Evolutionary conservation across 2,329 filamentous ascomycete genomes (phyloP), one percentile per base, ranked within the genome.

Genomic region (Beauveria sp.): DNA sequence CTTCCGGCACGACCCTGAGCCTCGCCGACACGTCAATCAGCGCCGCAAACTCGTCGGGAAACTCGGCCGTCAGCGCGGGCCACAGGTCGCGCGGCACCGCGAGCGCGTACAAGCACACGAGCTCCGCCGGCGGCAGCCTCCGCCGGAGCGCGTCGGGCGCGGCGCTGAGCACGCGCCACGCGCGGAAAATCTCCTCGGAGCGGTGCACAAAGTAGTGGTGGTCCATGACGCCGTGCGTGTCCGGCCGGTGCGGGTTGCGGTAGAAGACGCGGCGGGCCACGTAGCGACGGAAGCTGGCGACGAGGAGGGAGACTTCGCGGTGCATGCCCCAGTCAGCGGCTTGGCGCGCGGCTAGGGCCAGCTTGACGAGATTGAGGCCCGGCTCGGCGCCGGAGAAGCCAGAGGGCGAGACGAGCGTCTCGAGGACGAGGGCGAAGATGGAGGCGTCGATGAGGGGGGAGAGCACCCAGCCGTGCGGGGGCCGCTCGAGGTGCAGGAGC

Each of bases 181-280:
- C 54, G 3, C 64, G 67, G 18, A 69, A 69, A 6, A 71, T 59
- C 45, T 71, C 69, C 31, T 67, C 65, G 1, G 68, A 68, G 7
- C 67, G 65, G 40, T 64, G 69, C 5, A 59, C 20, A 43, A 64
- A 67, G 50, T 71, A 66, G 9, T 45, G 43, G 1, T 58, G 7
- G 16, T 63, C 59, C 22, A 66, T 62, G 9, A 34, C 24, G 34
- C 22, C 61, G 46, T 71, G 70, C 40, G 73, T 65, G 1, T 72
- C 75, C 0, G 74, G 69, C 42, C 69, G 68, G 34, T 76, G 55
- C 20, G 69, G 69, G 46, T 70, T 67, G 53, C 63, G 63, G 24
- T 65, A 57, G 31, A 68, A 65, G 62, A 71, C 60, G n/a, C 65
- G 65, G 0, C 64, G 55, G 8, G 59, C 52, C 16, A 72, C 64